Base-by-base conservation (phyloP, 768 basidiomycete genomes). In the Polyporus arcularius region DNA sequence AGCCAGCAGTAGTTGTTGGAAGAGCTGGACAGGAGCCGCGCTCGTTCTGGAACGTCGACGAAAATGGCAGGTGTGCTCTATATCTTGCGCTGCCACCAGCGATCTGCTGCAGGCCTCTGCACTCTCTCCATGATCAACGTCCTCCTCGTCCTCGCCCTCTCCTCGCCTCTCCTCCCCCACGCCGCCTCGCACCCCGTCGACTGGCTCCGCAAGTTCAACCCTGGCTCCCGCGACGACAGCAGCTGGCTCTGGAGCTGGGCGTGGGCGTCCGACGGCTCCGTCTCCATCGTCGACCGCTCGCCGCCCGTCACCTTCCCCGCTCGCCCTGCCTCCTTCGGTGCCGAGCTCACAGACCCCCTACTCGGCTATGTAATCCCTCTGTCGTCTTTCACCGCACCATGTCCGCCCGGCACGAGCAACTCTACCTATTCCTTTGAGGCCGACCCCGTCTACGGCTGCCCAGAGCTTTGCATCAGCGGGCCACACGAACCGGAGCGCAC, bases 251-350 rank as follows among this genome's bases (percentile, higher is more conserved):
- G 73, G 74, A 70, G 74, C 55, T 78, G 75, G 75, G 73, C 72
- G 30, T 77, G 76, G 75, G 73, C 75, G n/a, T 67, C 73, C 14
- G 76, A 76, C 59, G 77, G 74, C 54, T 73, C 72, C 30, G 89
- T 92, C 60, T 87, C 90, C 28, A 78, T 93, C 61, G 86, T 93
- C 40, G 91, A 93, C 75, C 84, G 85, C 59, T 79, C 83, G 4
- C 91, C 91, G 0, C 77, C 85, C 0, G 76, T 93, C 58, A 83
- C 83, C 3, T 94, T 90, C 70, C 78, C 79, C 50, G 89, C 92
- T 6, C 80, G 90, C 51, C 78, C 78, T 75, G 92, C 92, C 55
- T 83, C 87, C 0, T 94, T 94, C 72, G 92, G 92, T 12, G 81
- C 82, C 26, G 86, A 90, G 62, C 84, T 92, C 46, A 78, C 73